Conservation (phyloP, 306 rosid species). For the Urtica urens region DNA sequence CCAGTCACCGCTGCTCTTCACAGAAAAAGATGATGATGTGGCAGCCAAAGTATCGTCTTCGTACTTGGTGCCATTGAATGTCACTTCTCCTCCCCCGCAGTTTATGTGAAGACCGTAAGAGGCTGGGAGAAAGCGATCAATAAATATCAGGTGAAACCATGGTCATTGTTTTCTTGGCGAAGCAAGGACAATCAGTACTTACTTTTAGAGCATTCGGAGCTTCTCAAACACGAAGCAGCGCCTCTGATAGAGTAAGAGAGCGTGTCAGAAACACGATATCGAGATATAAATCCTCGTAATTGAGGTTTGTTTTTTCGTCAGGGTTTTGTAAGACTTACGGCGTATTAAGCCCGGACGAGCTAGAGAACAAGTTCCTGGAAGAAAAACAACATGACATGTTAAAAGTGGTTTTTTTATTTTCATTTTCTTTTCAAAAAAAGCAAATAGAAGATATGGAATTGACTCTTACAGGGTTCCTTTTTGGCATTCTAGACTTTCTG, state of each 20-base stretch:
- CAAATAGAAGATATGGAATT: background rate
- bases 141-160: background rate
- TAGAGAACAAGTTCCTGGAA: constrained; percentile 51
- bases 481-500: constrained; percentile 30
- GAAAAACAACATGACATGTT: constrained; percentile 2
- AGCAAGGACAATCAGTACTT: no score
- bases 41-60: constrained; percentile 28
- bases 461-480: constrained; percentile 38
- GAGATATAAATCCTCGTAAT: background rate
- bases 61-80: constrained; percentile 15
- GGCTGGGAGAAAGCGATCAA: constrained; percentile 13
- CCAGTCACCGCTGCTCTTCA: constrained; percentile 28
- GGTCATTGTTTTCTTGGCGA: background rate
- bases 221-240: constrained; percentile 33
- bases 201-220: constrained; percentile 27
- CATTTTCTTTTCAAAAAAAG: background rate
- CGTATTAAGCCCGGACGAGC: constrained; percentile 26
- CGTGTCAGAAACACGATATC: constrained; percentile 10
- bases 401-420: no score
- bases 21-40: constrained; percentile 20
- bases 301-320: no score
- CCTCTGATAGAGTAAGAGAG: constrained; percentile 26
- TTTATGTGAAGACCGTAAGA: constrained; percentile 44
- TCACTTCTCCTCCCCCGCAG: constrained; percentile 40
- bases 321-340: constrained; percentile 31